Conservation (phyloP, 23 red algal species). For the Pyropia yezoensis region DNA sequence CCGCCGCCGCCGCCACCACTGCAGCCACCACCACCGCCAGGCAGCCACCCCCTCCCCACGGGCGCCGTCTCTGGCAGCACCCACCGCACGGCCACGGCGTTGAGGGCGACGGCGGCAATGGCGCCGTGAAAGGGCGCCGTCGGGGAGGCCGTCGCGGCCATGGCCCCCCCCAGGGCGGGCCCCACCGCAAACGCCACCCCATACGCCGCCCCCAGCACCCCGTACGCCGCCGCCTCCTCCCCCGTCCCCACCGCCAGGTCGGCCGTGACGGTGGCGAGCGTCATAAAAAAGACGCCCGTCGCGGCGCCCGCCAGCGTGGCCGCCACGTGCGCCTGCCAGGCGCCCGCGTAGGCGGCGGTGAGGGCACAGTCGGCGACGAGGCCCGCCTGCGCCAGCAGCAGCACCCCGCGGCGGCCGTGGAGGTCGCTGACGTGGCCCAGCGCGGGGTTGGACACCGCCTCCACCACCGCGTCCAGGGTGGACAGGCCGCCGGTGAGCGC, state of each 20-base stretch:
- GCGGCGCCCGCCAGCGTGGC: slow-evolving; percentile 31
- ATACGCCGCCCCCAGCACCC: slow-evolving; percentile 23
- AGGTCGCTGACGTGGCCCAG: slow-evolving; percentile 42
- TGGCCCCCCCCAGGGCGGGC: slow-evolving; percentile 32
- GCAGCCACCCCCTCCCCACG: neutral
- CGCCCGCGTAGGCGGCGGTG: slow-evolving; percentile 20
- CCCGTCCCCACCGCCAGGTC: slow-evolving; percentile 16
- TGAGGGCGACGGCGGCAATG: slow-evolving; percentile 7
- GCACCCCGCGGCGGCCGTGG: slow-evolving; percentile 33
- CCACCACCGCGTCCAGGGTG: slow-evolving; percentile 16
- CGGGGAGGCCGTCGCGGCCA: slow-evolving; percentile 21
- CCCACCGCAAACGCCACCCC: slow-evolving; percentile 40
- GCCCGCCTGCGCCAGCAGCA: slow-evolving; percentile 31
- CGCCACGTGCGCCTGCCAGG: slow-evolving; percentile 3
- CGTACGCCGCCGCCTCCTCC: slow-evolving; percentile 27
- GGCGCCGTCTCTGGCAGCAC: slow-evolving; percentile 44
- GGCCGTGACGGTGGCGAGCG: slow-evolving; percentile 30
- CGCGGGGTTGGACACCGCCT: slow-evolving; percentile 31
- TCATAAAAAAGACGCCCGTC: slow-evolving; percentile 41
- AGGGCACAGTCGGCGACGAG: slow-evolving; percentile 25
- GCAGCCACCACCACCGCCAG: neutral
- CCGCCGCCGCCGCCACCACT: neutral
- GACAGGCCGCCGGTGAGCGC: slow-evolving; percentile 17
- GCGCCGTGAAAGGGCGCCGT: slow-evolving; percentile 28
- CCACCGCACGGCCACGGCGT: slow-evolving; percentile 16